Conservation (phyloP, 805 yeast species). For the Candida vaughaniae region DNA sequence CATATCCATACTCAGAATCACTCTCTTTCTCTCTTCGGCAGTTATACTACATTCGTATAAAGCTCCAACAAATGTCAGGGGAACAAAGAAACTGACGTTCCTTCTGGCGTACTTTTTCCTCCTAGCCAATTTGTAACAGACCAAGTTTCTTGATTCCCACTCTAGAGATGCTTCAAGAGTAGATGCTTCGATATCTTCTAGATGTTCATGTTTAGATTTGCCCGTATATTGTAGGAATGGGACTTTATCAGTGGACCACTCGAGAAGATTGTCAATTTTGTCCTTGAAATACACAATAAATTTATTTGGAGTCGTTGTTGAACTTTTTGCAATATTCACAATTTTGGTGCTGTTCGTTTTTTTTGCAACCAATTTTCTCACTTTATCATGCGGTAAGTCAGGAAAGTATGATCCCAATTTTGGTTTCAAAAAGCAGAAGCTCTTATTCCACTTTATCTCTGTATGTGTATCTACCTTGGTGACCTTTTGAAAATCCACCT, state of each 20-base stretch:
- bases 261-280: conserved; percentile 19
- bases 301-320: not conserved
- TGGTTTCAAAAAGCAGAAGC: conserved; percentile 45
- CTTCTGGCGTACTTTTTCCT: conserved; percentile 51
- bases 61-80: conserved; percentile 64
- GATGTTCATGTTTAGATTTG: conserved; percentile 14
- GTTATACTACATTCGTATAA: conserved; percentile 51
- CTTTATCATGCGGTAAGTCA: conserved; percentile 11
- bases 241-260: conserved; percentile 14
- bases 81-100: conserved; percentile 47
- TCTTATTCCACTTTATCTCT: conserved; percentile 50
- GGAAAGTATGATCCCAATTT: conserved; percentile 15
- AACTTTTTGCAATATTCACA: not conserved
- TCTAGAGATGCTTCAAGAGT: conserved; percentile 21
- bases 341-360: not conserved
- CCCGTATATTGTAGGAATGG: conserved; percentile 21
- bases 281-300: conserved; percentile 8
- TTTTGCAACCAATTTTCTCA: conserved; percentile 5
- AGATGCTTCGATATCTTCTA: conserved; percentile 16
- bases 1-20: conserved; percentile 17
- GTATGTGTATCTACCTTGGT: conserved; percentile 26
- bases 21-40: conserved; percentile 19
- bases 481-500: conserved; percentile 41
- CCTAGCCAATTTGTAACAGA: conserved; percentile 58
- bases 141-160: conserved; percentile 26